Conservation (phyloP, 192 early-diverging fungal species). For the Phlyctochytrium planicorne region DNA sequence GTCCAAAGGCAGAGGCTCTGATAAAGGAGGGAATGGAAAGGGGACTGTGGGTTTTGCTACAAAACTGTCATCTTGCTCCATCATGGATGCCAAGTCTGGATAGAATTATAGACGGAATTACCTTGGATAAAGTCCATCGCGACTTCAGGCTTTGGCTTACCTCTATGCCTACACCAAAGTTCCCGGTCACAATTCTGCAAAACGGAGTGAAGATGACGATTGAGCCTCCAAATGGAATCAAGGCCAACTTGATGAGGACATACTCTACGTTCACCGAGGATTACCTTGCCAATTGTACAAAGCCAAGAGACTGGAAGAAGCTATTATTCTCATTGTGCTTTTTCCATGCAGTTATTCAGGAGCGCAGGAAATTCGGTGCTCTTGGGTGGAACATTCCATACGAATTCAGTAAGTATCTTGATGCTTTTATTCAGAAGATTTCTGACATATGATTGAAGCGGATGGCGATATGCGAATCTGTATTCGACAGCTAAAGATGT, state of each 20-base stretch:
- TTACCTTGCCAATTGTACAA: constrained; percentile 42
- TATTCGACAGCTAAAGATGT: constrained; percentile 60
- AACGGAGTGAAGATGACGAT: constrained; percentile 63
- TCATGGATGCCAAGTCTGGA: constrained; percentile 63
- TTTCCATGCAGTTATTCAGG: constrained; percentile 62
- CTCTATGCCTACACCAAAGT: constrained; percentile 58
- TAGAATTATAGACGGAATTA: constrained; percentile 55
- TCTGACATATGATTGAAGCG: constrained; percentile 9
- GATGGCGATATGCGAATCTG: constrained; percentile 60
- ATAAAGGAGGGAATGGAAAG: constrained; percentile 61
- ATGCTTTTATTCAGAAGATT: constrained; percentile 12
- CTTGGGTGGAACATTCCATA: constrained; percentile 65
- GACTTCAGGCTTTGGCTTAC: constrained; percentile 62
- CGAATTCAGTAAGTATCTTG: constrained; percentile 48
- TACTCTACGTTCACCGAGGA: constrained; percentile 63
- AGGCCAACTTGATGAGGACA: constrained; percentile 55
- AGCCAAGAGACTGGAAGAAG: constrained; percentile 53
- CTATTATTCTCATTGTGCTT: constrained; percentile 56
- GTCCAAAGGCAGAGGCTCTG: constrained; percentile 55
- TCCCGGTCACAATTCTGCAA: constrained; percentile 60
- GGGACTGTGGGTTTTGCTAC: constrained; percentile 59
- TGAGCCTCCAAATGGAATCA: constrained; percentile 62
- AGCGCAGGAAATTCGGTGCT: constrained; percentile 57
- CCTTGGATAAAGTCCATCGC: constrained; percentile 55
- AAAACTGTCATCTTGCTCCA: constrained; percentile 60